These are phyloP conservation scores for Phlyctochytrium planicorne DNA, from an alignment of 192 early-diverging fungal species.

Conservation along the genomic window DNA sequence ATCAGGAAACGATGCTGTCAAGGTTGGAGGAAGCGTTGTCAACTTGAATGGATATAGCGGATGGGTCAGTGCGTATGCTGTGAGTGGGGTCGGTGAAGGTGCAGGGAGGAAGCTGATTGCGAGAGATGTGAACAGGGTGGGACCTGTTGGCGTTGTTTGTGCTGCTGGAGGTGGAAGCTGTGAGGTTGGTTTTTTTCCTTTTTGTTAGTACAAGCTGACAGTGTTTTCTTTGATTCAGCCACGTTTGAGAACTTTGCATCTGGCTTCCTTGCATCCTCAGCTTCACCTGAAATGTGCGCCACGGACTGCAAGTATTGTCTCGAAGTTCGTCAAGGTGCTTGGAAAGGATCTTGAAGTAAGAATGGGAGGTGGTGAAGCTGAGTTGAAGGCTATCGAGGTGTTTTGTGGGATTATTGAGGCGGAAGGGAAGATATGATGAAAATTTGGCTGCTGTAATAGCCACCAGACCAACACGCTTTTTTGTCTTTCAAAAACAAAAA, in stretches of 20 bases:
- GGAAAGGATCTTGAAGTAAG: neutral
- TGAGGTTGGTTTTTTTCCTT: neutral
- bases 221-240: neutral
- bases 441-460: too few relatives aligned
- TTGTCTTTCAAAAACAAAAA: too few relatives aligned
- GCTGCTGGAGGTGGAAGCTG: neutral
- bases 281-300: neutral
- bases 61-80: neutral
- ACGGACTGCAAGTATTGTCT: neutral
- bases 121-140: constrained; percentile 1
- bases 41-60: neutral
- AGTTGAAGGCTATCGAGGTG: too few relatives aligned
- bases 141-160: neutral
- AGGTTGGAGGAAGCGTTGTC: neutral
- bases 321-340: neutral
- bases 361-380: too few relatives aligned
- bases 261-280: too few relatives aligned
- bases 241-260: neutral
- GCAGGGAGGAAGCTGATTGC: neutral
- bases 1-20: too few relatives aligned
- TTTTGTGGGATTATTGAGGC: too few relatives aligned
- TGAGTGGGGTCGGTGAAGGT: neutral
- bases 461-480: too few relatives aligned
- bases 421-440: too few relatives aligned
- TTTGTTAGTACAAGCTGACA: neutral